These are phyloP conservation scores for Monosporascus sp. DNA, from an alignment of 2,329 filamentous ascomycete genomes.

Conservation along the genomic window DNA sequence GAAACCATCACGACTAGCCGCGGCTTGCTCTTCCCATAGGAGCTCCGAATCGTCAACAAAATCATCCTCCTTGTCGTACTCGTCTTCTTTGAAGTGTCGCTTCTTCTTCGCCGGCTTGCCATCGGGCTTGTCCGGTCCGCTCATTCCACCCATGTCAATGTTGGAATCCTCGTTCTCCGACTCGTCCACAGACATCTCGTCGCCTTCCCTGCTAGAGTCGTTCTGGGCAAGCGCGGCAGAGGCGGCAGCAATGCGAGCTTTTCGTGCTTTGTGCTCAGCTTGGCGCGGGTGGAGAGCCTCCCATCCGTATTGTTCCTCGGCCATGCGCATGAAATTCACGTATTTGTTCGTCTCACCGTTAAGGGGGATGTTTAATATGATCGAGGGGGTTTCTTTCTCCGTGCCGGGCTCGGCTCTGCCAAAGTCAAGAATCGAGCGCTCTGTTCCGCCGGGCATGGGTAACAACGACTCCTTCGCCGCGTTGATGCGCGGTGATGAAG, in stretches of 20 bases:
- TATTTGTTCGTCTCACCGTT: slow-evolving; percentile 81
- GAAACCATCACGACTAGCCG: slow-evolving; percentile 91
- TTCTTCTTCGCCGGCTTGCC: slow-evolving; percentile 69
- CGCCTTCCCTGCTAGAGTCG: slow-evolving; percentile 62
- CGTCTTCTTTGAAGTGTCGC: slow-evolving; percentile 73
- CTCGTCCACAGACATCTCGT: slow-evolving; percentile 79
- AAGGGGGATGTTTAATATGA: slow-evolving; percentile 77
- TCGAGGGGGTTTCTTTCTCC: slow-evolving; percentile 62
- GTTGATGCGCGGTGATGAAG: slow-evolving; percentile 45
- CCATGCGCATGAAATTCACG: slow-evolving; percentile 90
- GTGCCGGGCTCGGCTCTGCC: slow-evolving; percentile 54
- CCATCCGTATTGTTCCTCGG: slow-evolving; percentile 90
- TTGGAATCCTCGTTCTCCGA: slow-evolving; percentile 77
- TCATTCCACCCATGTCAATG: slow-evolving; percentile 73
- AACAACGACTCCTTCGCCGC: slow-evolving; percentile 41
- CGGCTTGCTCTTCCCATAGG: slow-evolving; percentile 91
- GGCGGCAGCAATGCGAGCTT: slow-evolving; percentile 81
- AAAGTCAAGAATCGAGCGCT: slow-evolving; percentile 57
- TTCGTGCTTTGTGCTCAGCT: slow-evolving; percentile 80
- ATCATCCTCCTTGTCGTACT: slow-evolving; percentile 77
- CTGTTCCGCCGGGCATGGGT: slow-evolving; percentile 29
- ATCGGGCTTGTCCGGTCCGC: slow-evolving; percentile 54
- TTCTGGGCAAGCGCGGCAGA: slow-evolving; percentile 78
- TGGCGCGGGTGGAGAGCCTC: slow-evolving; percentile 87
- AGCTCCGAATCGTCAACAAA: slow-evolving; percentile 93